Conservation (phyloP, 169 alveolate species). For the Plasmodium chabaudi region DNA sequence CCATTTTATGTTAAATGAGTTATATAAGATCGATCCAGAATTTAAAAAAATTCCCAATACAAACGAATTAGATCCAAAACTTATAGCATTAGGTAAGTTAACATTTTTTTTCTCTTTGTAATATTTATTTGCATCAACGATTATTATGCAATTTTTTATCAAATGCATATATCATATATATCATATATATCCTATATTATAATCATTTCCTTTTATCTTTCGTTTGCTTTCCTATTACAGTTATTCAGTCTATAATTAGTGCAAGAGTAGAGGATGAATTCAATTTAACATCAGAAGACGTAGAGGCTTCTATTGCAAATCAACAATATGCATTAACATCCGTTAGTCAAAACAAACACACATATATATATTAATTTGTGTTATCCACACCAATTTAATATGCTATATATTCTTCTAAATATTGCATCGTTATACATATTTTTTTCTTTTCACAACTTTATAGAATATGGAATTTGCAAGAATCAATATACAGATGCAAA, state of each 20-base stretch:
- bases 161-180: neutral
- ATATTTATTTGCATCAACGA: neutral
- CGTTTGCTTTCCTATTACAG: constrained; percentile 13
- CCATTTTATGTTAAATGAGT: constrained; percentile 87
- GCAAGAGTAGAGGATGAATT: constrained; percentile 89
- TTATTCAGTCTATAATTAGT: constrained; percentile 89
- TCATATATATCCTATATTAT: neutral
- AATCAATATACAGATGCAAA: constrained; percentile 84
- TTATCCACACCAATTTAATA: neutral
- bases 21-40: constrained; percentile 80
- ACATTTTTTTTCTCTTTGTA: constrained; percentile 1
- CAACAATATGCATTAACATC: constrained; percentile 84
- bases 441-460: neutral
- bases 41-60: constrained; percentile 79
- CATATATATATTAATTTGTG: constrained; percentile 1
- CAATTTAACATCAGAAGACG: constrained; percentile 85
- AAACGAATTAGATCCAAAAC: constrained; percentile 82
- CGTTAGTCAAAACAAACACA: constrained; percentile 41
- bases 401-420: neutral
- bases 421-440: neutral
- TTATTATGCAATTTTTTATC: neutral
- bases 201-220: neutral
- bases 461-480: constrained; percentile 81
- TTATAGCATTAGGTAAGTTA: constrained; percentile 78
- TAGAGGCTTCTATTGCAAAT: constrained; percentile 86